These are phyloP conservation scores for Penicillium fuscoglaucum DNA, from an alignment of 2,329 filamentous ascomycete genomes.

Conservation along the genomic window DNA sequence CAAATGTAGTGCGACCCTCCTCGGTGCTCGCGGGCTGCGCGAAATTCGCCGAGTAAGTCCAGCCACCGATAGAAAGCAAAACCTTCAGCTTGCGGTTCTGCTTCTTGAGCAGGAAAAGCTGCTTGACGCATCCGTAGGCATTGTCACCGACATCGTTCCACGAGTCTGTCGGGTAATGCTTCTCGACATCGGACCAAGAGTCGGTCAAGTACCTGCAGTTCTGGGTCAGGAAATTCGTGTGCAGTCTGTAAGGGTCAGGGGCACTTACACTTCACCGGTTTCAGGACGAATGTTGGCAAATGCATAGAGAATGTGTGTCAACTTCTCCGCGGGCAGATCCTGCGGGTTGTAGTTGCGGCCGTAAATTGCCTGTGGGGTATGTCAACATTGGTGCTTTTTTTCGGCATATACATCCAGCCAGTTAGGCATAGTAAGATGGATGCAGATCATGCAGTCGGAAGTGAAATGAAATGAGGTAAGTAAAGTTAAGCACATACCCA, in stretches of 20 bases:
- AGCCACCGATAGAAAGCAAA: slow-evolving; percentile 80
- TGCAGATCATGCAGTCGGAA: not conserved
- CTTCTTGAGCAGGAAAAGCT: slow-evolving; percentile 74
- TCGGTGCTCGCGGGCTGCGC: slow-evolving; percentile 64
- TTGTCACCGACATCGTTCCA: slow-evolving; percentile 69
- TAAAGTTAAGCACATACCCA: slow-evolving; percentile 37
- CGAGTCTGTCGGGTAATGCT: slow-evolving; percentile 68
- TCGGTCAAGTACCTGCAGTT: slow-evolving; percentile 58
- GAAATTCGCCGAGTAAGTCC: slow-evolving; percentile 79
- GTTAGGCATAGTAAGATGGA: not conserved
- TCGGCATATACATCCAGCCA: not conserved
- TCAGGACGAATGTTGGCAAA: slow-evolving; percentile 85
- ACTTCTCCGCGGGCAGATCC: slow-evolving; percentile 73
- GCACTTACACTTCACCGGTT: slow-evolving; percentile 70
- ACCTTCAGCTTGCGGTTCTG: slow-evolving; percentile 73
- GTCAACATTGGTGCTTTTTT: slow-evolving; percentile 1
- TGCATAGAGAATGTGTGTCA: slow-evolving; percentile 90
- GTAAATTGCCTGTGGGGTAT: slow-evolving; percentile 69
- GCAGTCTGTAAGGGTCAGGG: not conserved
- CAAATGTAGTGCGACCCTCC: slow-evolving; percentile 65
- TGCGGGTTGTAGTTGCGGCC: slow-evolving; percentile 79
- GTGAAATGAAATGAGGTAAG: not conserved
- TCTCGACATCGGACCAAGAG: slow-evolving; percentile 66
- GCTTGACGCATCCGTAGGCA: slow-evolving; percentile 74
- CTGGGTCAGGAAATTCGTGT: not conserved